A percentile compares a stretch with the other conserved stretches of the same genome.
Evolutionary conservation across 2,329 filamentous ascomycete species (phyloP).

Genomic region (Calonectria crousiana): DNA sequence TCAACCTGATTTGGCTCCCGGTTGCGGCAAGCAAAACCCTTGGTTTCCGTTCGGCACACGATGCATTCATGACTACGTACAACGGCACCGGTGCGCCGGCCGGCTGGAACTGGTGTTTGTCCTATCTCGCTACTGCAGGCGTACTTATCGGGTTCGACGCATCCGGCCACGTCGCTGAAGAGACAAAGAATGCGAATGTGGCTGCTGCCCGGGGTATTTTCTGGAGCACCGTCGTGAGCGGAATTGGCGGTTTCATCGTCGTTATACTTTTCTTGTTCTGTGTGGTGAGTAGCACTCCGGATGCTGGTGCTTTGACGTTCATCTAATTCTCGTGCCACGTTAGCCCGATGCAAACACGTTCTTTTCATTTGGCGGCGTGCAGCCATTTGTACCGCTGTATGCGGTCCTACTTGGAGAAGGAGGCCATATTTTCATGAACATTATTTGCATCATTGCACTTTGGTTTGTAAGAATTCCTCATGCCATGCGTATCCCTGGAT

Average conservation of each 20-base stretch:
- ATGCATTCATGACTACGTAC: conserved; percentile 71
- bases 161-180: conserved; percentile 71
- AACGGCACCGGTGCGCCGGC: conserved; percentile 67
- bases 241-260: conserved; percentile 65
- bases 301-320: too few species aligned
- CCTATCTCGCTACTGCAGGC: conserved; percentile 70
- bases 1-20: conserved; percentile 72
- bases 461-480: conserved; percentile 59
- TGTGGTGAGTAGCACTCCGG: conserved; percentile 51
- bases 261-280: conserved; percentile 73
- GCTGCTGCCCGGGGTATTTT: conserved; percentile 71
- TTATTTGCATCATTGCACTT: conserved; percentile 64
- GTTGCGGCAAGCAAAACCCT: conserved; percentile 67
- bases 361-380: conserved; percentile 65
- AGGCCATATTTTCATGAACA: conserved; percentile 71
- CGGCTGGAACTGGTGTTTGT: conserved; percentile 74
- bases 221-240: conserved; percentile 69
- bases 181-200: conserved; percentile 68
- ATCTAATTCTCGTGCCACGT: not conserved
- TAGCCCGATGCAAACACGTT: conserved; percentile 65
- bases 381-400: conserved; percentile 71
- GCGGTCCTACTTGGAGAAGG: conserved; percentile 66
- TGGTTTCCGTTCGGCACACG: conserved; percentile 69
- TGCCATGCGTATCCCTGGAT: too few species aligned
- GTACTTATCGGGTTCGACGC: conserved; percentile 73